Evolutionary conservation across 1,284 basidiomycete species (phyloP), one percentile per base, ranked within the genome.

Genomic region (Ustilago lituana): DNA sequence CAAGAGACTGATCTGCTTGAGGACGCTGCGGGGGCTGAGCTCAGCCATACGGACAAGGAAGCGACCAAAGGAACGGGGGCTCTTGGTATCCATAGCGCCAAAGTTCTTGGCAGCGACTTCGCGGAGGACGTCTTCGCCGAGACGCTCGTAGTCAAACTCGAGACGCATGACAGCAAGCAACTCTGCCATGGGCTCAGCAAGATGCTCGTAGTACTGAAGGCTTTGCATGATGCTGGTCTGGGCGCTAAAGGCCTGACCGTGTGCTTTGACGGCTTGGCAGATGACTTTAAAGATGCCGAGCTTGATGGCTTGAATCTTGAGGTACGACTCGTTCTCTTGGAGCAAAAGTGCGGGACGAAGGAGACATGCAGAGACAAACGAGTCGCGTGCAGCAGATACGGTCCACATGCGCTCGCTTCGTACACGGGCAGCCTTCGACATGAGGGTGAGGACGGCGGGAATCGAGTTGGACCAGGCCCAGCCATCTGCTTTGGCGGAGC

Each of bases 121-220:
- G 17, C 92, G 85, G 12, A 98, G 85, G 29, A 98, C 87, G 68
- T 97, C 93, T 74, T 98, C 94, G 0, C 90, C 91, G 5, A 98
- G 87, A 79, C 94, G 92, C 4, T 89, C 85, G 73, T 94, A 89
- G 82, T 97, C 94, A 77, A 91, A 98, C 56, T 96, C 91, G 70
- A 89, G 89, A 15, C 90, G 87, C 40, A 98, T 86, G 38, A 90
- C 85, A 26, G 88, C 86, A 8, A 98, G 86, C 32, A 93, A 89
- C 73, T 98, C 94, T 0, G 94, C 94, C 89, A 97, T 92, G 0
- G 91, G 89, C 78, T 98, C 94, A 0, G 91, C 89, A 24, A 97
- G 87, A 81, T 98, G 94, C 76, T 98, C 95, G 76, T 90, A 93
- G 83, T 95, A 96, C 63, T 95, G 93, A 12, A 98, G 85, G 53